Conservation (phyloP, 768 basidiomycete species). For the Suillus tomentosus region DNA sequence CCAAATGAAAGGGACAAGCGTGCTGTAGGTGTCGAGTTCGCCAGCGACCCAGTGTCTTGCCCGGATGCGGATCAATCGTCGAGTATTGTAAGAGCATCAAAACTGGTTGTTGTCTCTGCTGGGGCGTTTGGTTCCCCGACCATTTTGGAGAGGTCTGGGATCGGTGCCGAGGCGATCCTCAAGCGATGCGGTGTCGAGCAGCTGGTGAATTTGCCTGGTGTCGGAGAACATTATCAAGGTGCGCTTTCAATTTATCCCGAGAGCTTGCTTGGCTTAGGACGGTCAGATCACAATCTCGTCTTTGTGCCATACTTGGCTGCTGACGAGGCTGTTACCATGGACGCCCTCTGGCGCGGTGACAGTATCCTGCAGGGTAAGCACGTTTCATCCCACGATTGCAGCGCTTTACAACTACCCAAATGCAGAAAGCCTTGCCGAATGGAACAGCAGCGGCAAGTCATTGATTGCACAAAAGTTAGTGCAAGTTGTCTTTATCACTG, state of each 20-base stretch:
- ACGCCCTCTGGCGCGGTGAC: slow-evolving; percentile 45
- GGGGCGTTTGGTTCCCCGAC: slow-evolving; percentile 59
- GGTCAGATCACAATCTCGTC: slow-evolving; percentile 33
- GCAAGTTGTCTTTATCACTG: background rate
- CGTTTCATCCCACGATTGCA: slow-evolving; percentile 10
- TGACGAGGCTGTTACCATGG: slow-evolving; percentile 51
- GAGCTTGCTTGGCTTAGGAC: background rate
- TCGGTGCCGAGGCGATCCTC: background rate
- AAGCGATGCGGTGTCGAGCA: background rate
- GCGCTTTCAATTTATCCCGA: slow-evolving; percentile 5
- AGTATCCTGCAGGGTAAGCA: slow-evolving; percentile 43
- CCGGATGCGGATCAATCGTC: slow-evolving; percentile 26
- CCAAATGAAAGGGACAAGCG: background rate
- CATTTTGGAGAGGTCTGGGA: slow-evolving; percentile 61
- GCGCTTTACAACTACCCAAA: background rate
- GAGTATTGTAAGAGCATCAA: slow-evolving; percentile 38
- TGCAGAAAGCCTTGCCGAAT: slow-evolving; percentile 27
- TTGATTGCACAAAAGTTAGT: slow-evolving; percentile 55
- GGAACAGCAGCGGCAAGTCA: slow-evolving; percentile 40
- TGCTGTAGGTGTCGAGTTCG: slow-evolving; percentile 45
- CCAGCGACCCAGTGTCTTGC: slow-evolving; percentile 31
- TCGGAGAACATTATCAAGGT: slow-evolving; percentile 17
- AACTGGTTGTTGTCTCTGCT: slow-evolving; percentile 49
- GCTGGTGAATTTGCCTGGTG: background rate
- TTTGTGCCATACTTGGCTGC: slow-evolving; percentile 40